Conservation (phyloP, 768 basidiomycete genomes). For the Pluteus cervinus region DNA sequence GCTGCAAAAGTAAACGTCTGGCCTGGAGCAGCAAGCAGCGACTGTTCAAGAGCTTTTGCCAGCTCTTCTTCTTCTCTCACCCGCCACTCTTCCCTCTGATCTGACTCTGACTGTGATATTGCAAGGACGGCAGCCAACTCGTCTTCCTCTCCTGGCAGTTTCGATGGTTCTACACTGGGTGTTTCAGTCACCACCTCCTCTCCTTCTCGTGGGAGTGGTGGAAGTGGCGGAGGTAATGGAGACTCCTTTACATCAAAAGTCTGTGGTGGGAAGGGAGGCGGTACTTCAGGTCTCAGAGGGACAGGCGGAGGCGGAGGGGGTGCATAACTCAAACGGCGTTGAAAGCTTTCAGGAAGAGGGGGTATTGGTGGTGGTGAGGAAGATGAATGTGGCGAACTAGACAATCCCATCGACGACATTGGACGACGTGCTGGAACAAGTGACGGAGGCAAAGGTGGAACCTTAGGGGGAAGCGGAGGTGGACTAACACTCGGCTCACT, state of each 20-base stretch:
- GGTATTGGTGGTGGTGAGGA: constrained; percentile 11
- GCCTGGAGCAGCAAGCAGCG: constrained; percentile 18
- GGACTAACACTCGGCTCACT: no score
- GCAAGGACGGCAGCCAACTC: constrained; percentile 42
- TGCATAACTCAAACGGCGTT: no score
- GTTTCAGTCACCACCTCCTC: no score
- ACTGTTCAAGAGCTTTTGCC: constrained; percentile 55
- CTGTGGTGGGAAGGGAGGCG: neutral
- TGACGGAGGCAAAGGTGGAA: constrained; percentile 11
- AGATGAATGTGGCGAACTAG: constrained; percentile 16
- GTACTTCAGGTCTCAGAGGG: neutral
- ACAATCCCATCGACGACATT: constrained; percentile 14
- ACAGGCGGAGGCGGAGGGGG: no score
- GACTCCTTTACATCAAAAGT: neutral
- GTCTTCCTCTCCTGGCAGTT: constrained; percentile 26
- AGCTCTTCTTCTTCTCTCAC: constrained; percentile 62
- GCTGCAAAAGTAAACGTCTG: constrained; percentile 10
- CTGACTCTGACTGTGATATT: constrained; percentile 42
- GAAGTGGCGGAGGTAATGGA: neutral
- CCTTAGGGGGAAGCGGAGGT: constrained; percentile 38
- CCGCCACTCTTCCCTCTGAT: constrained; percentile 22
- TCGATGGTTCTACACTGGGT: constrained; percentile 12
- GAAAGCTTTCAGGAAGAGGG: no score
- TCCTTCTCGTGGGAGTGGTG: neutral
- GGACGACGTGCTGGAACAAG: constrained; percentile 4